These are phyloP conservation scores for Piper longum DNA, from an alignment of 164 flowering plant species.

Conservation along the genomic window DNA sequence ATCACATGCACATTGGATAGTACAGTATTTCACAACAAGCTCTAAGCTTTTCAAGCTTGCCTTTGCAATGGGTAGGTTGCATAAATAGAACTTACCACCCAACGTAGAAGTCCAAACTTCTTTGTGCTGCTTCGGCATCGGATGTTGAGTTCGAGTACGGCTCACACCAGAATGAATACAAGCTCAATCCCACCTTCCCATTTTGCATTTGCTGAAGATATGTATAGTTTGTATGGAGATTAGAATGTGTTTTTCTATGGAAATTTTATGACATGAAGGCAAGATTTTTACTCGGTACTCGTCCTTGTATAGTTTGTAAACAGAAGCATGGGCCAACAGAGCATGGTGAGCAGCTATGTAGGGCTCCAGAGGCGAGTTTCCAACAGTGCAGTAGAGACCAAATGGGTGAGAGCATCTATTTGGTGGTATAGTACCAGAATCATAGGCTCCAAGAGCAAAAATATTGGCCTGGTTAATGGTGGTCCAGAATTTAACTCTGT, in stretches of 20 bases:
- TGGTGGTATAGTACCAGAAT: conserved; percentile 26
- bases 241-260: background rate
- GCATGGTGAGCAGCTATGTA: conserved; percentile 29
- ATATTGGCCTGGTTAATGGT: conserved; percentile 39
- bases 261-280: background rate
- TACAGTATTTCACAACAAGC: too few species aligned
- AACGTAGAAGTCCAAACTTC: conserved; percentile 27
- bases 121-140: conserved; percentile 31
- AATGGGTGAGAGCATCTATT: conserved; percentile 26
- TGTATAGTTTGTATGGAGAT: background rate
- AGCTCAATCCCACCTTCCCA: conserved; percentile 32
- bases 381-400: conserved; percentile 20
- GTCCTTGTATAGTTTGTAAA: conserved; percentile 20
- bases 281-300: conserved; percentile 21
- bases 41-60: background rate
- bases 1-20: background rate
- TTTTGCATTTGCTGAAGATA: conserved; percentile 29
- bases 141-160: conserved; percentile 25
- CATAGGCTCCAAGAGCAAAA: conserved; percentile 21
- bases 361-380: conserved; percentile 43
- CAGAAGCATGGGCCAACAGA: conserved; percentile 41
- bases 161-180: conserved; percentile 12
- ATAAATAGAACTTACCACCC: conserved; percentile 27
- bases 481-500: conserved; percentile 35
- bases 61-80: background rate